Base-by-base conservation (phyloP, 495 filamentous ascomycete genomes). In the Penicillium turbatum region DNA sequence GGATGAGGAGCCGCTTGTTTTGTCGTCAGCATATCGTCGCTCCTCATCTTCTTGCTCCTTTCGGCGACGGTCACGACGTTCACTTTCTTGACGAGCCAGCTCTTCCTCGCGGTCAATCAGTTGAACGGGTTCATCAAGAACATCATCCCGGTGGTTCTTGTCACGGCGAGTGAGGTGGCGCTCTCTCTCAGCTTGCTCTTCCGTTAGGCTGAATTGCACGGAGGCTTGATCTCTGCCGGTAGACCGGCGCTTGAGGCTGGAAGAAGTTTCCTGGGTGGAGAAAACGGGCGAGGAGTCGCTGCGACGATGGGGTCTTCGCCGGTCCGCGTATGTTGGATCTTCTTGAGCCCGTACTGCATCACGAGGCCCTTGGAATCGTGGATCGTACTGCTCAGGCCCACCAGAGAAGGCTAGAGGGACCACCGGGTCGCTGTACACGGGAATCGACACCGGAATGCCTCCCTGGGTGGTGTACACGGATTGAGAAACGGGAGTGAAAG, bases 401-500 rank as follows among this genome's bases (percentile, higher is more conserved):
- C 54, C 62, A 29, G 54, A 62, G 35, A 72, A 74, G 8, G 62
- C 55, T 7, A 69, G 64, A 48, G 70, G 67, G 24, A 55, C 69
- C 9, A 54, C 61, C 16, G 70, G 66, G 19, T 70, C 59, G 46
- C 56, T 74, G 36, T 72, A 70, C 2, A 63, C 66, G 30, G 68
- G 68, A 13, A 67, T 65, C 5, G 72, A 53, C 19, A 67, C 56
- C 7, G 61, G 61, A 6, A 60, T 10, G 4, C 16, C 59, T 27
- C 69, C 66, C 55, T 78, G 72, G 11, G 67, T 69, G 15, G 73
- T 74, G 56, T 80, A 84, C 3, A 84, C 67, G 3, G 74, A 67
- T 56, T 80, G 73, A 21, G 79, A 82, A 29, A 84, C 78, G 5
- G 79, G 79, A 1, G 75, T 72, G 30, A 79, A 66, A 26, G 81